Evolutionary conservation across 768 basidiomycete species (phyloP), one percentile per base, ranked within the genome.

Genomic region (Cubamyces sp.): DNA sequence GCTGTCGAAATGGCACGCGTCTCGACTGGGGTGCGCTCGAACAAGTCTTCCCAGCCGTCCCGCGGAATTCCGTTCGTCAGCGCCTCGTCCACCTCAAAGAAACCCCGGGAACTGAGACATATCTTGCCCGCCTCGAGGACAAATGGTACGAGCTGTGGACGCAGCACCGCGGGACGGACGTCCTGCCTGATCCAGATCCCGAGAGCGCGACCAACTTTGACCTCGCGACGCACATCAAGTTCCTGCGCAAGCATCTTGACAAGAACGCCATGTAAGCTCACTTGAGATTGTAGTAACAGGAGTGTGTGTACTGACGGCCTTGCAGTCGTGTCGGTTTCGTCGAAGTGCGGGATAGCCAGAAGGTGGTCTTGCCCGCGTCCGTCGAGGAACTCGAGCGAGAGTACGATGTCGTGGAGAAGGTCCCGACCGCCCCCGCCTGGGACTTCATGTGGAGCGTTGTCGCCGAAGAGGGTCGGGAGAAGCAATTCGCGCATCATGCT

Each of bases 81-180:
- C 87, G 88, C 19, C 71, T 92, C 50, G 79, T 79, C 15, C 82
- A 84, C 66, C 76, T 93, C 25, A 77, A 82, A 64, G 85, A 87
- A 61, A 78, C 75, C 4, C 82, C 85, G 7, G 87, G 88, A 23
- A 87, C 85, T 53, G 88, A 89, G 50, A 79, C 87, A 9, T 96
- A 96, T 72, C 76, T 90, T 64, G 85, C 85, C 39, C 85, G 91
- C 11, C 78, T 96, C 43, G 91, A 94, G 74, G 87, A 92, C 51
- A 83, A 82, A 49, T 98, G 92, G 93, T 80, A 87, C 73, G 81
- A 86, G 5, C 74, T 94, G 16, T 96, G 92, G 92, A 61, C 82
- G 52, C 82, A 85, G 66, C 79, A 92, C 70, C 80, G 87, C 58
- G 91, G 90, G 3, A 86, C 87, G 0, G 73, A 78, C 4, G 77